Evolutionary conservation across 106 monocot species (phyloP).

Genomic region (Allium cepa): DNA sequence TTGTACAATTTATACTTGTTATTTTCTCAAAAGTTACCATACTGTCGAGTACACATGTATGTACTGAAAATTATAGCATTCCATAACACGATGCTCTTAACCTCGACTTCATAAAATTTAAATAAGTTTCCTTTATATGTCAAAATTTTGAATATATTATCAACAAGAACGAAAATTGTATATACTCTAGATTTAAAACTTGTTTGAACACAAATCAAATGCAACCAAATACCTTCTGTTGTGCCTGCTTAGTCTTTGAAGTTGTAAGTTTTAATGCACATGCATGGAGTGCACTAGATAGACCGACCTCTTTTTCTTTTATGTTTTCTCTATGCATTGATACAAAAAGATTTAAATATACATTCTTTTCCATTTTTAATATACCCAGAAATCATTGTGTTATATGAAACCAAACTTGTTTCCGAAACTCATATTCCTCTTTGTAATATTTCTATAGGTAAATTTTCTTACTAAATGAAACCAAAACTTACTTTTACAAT

Average conservation of each 20-base stretch:
- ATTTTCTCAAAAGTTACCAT: constrained; percentile 62
- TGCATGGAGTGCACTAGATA: constrained; percentile 50
- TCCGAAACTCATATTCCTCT: neutral
- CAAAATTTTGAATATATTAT: constrained; percentile 51
- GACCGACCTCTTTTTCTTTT: constrained; percentile 36
- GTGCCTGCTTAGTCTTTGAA: constrained; percentile 32
- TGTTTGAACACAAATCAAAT: constrained; percentile 19
- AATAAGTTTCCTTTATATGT: constrained; percentile 31
- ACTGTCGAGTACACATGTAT: constrained; percentile 26
- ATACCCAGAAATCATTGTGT: constrained; percentile 16
- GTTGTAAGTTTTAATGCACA: constrained; percentile 26
- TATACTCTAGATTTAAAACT: constrained; percentile 29
- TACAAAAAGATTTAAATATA: constrained; percentile 9
- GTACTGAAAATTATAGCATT: constrained; percentile 56
- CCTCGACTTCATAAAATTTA: constrained; percentile 23
- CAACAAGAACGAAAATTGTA: constrained; percentile 39
- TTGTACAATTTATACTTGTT: neutral
- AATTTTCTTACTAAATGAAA: too few relatives aligned
- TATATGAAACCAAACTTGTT: constrained; percentile 10
- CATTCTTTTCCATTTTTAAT: constrained; percentile 3
- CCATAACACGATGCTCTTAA: constrained; percentile 48
- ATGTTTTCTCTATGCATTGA: constrained; percentile 7
- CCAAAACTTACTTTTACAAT: too few relatives aligned
- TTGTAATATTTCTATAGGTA: too few relatives aligned
- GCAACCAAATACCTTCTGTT: constrained; percentile 44